These are phyloP conservation scores for Scheffersomyces amazonensis DNA, from an alignment of 805 yeast species.

Conservation along the genomic window DNA sequence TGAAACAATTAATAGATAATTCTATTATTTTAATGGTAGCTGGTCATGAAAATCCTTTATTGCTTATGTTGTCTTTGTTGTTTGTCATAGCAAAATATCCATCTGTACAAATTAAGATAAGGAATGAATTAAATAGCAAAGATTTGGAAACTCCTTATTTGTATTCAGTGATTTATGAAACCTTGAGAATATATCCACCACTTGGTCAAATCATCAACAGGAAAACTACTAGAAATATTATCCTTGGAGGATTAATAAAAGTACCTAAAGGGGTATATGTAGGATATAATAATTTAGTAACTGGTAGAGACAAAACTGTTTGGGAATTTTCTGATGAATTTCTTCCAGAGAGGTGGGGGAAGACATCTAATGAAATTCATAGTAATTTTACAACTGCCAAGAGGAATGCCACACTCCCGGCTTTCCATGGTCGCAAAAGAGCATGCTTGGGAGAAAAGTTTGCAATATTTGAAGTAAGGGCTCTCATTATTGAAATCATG, in stretches of 20 bases:
- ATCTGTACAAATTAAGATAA: slow-evolving; percentile 26
- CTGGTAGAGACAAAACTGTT: slow-evolving; percentile 40
- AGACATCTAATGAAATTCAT: slow-evolving; percentile 29
- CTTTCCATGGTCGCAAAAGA: slow-evolving; percentile 59
- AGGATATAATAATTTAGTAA: slow-evolving; percentile 53
- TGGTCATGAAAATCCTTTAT: slow-evolving; percentile 63
- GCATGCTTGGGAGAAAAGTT: slow-evolving; percentile 62
- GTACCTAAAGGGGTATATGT: slow-evolving; percentile 52
- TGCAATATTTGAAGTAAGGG: slow-evolving; percentile 46
- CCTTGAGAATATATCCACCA: slow-evolving; percentile 53
- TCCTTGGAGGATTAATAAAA: slow-evolving; percentile 38
- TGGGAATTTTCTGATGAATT: slow-evolving; percentile 48
- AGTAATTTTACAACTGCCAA: slow-evolving; percentile 42
- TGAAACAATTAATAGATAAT: slow-evolving; percentile 51
- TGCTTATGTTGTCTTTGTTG: slow-evolving; percentile 45
- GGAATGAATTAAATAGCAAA: slow-evolving; percentile 12
- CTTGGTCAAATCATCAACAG: slow-evolving; percentile 56
- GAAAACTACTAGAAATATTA: slow-evolving; percentile 32
- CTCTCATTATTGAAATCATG: slow-evolving; percentile 36
- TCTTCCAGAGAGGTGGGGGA: slow-evolving; percentile 54
- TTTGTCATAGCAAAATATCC: slow-evolving; percentile 45
- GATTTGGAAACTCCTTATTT: slow-evolving; percentile 18
- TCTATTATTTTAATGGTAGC: slow-evolving; percentile 55
- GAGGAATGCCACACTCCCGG: slow-evolving; percentile 42
- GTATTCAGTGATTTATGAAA: slow-evolving; percentile 40